Conservation (phyloP, 2,329 filamentous ascomycete genomes). For the Ascochyta viciae-villosae region DNA sequence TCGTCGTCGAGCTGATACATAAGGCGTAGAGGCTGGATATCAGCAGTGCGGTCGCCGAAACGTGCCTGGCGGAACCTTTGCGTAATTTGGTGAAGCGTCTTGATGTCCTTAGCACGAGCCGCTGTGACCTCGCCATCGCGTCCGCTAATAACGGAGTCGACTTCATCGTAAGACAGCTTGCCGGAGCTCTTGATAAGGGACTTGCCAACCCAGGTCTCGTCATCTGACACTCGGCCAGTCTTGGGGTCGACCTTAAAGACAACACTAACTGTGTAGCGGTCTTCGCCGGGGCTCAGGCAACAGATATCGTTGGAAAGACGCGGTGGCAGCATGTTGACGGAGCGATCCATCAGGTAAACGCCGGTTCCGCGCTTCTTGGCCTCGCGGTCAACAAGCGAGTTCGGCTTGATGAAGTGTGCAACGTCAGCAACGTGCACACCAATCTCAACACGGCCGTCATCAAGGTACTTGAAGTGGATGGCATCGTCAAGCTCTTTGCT, state of each 20-base stretch:
- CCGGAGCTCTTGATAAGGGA: slow-evolving; percentile 90
- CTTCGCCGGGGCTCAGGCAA: slow-evolving; percentile 84
- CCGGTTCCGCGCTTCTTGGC: slow-evolving; percentile 97
- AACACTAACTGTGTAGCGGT: slow-evolving; percentile 89
- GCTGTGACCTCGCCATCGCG: slow-evolving; percentile 70
- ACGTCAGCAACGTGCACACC: slow-evolving; percentile 95
- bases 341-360: slow-evolving; percentile 92
- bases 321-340: slow-evolving; percentile 83
- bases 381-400: slow-evolving; percentile 94
- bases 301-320: slow-evolving; percentile 87
- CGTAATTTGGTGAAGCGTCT: slow-evolving; percentile 78
- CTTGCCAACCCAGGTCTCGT: slow-evolving; percentile 93
- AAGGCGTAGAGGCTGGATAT: slow-evolving; percentile 84
- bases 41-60: slow-evolving; percentile 78
- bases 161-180: slow-evolving; percentile 83
- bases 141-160: slow-evolving; percentile 80
- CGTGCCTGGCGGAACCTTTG: slow-evolving; percentile 91
- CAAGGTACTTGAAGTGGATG: slow-evolving; percentile 84
- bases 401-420: slow-evolving; percentile 94
- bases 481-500: slow-evolving; percentile 90
- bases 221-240: slow-evolving; percentile 79
- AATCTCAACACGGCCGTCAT: slow-evolving; percentile 88
- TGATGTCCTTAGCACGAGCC: slow-evolving; percentile 76
- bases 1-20: slow-evolving; percentile 96
- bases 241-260: slow-evolving; percentile 88